Base-by-base conservation (phyloP, 78 protist species). In the Dictyostelium capitatum region DNA sequence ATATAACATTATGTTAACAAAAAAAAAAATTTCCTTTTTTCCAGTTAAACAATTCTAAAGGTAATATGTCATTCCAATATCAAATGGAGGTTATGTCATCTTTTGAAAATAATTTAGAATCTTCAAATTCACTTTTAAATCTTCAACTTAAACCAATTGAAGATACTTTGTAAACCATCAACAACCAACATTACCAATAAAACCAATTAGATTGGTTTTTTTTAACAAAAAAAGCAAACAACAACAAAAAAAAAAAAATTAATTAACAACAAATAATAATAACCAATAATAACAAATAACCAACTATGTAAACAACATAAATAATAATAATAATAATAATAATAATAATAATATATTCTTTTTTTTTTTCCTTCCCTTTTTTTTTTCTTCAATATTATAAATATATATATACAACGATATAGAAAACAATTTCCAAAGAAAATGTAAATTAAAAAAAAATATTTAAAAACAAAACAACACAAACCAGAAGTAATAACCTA, bases 11-110 rank as follows among this genome's bases (percentile, higher is more conserved):
- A 6, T 25, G 1, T 70, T 25, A 70, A 15, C 15, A 46, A 0
- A 2, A 25, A 70, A n/a, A 2, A 37, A 11, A 78, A 5, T 43
- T 51, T 70, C 37, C 11, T 82, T 47, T 12, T 69, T 51, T 28
- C 12, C 2, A 84, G 77, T 10, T 50, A 19, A 41, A 75, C 50
- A 75, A 32, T 6, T 67, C 75, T 30, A 83, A 83, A 41, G 56
- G 64, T 1, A 83, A 87, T 30, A 87, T 87, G 77, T 87, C 93
- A 32, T 87, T 87, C 84, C 93, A 87, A 77, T 77, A 87, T 51
- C 93, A 87, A 77, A 87, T 87, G 93, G 93, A 87, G 17, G 70
- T 87, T 23, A 85, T 85, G 92, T 75, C 92, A 6, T 64, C 83
- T 10, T 87, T 64, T 87, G 93, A 87, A 54, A 79, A 87, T 78